These are phyloP conservation scores for Exophiala sp. DNA, from an alignment of 2,329 filamentous ascomycete species.

Conservation along the genomic window DNA sequence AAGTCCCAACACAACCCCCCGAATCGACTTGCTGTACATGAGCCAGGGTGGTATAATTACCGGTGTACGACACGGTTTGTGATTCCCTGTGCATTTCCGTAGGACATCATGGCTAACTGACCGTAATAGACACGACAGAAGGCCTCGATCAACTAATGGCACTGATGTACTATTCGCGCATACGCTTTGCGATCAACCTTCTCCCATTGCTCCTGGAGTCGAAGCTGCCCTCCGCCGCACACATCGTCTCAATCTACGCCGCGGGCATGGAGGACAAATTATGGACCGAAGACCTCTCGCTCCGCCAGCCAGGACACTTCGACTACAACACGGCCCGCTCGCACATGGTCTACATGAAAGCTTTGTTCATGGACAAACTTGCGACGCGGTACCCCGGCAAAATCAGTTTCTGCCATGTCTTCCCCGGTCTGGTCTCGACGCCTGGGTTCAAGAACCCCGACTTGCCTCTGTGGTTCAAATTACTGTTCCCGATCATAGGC, in stretches of 20 bases:
- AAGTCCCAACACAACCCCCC: conserved; percentile 13
- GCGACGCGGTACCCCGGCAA: conserved; percentile 28
- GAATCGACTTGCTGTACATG: conserved; percentile 36
- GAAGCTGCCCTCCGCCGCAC: conserved; percentile 6
- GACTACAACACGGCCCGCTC: conserved; percentile 30
- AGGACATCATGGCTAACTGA: not conserved
- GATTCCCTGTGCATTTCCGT: not conserved
- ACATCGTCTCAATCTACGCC: conserved; percentile 36
- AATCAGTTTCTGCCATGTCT: conserved; percentile 32
- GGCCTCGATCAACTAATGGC: conserved; percentile 32
- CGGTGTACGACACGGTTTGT: conserved; percentile 24
- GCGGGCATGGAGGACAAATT: conserved; percentile 31
- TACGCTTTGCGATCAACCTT: conserved; percentile 30
- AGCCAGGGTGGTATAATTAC: conserved; percentile 32
- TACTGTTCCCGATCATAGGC: conserved; percentile 29
- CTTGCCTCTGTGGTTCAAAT: conserved; percentile 33
- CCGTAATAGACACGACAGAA: conserved; percentile 31
- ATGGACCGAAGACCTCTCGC: conserved; percentile 29
- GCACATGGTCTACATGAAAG: conserved; percentile 34
- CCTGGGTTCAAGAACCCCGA: conserved; percentile 29
- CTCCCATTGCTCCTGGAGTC: conserved; percentile 30
- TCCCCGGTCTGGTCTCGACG: conserved; percentile 35
- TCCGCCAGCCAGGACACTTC: conserved; percentile 30
- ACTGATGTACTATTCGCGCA: conserved; percentile 35
- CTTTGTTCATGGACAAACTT: conserved; percentile 33